These are phyloP conservation scores for Nemania serpens DNA, from an alignment of 2,329 filamentous ascomycete species.

Conservation along the genomic window DNA sequence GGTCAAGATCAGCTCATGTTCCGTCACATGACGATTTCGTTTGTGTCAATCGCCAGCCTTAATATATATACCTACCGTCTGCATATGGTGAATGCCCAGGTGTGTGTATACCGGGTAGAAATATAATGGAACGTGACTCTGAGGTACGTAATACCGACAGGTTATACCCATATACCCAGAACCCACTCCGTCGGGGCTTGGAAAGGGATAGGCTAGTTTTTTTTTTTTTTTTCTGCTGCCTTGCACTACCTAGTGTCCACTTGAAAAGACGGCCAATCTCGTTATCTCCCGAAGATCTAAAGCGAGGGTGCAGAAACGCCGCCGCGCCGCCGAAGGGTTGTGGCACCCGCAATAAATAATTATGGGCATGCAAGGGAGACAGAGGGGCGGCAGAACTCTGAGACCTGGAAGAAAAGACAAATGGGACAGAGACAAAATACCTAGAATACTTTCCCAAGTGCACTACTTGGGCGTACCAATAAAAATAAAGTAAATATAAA, in stretches of 20 bases:
- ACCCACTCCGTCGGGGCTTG: constrained; percentile 4
- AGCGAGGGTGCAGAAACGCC: constrained; percentile 38
- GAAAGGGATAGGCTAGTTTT: constrained; percentile 10
- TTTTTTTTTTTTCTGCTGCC: background rate
- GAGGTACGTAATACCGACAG: constrained; percentile 11
- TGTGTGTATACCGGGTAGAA: background rate
- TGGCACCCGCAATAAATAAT: constrained; percentile 34
- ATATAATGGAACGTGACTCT: constrained; percentile 3
- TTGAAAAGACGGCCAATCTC: constrained; percentile 33
- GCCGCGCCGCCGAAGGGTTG: constrained; percentile 28
- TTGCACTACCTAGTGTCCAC: too few relatives aligned
- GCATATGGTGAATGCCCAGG: background rate
- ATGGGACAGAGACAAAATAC: background rate
- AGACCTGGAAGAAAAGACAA: background rate
- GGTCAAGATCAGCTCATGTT: constrained; percentile 28
- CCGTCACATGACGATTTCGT: constrained; percentile 19
- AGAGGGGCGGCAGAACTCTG: background rate
- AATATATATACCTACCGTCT: background rate
- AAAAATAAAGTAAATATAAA: background rate
- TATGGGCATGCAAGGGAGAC: constrained; percentile 15
- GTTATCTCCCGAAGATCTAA: constrained; percentile 41
- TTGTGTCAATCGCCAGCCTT: background rate
- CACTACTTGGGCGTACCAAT: too few relatives aligned
- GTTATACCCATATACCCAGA: background rate
- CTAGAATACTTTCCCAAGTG: too few relatives aligned